Evolutionary conservation across 768 basidiomycete genomes (phyloP).

Genomic region (Imleria badia): DNA sequence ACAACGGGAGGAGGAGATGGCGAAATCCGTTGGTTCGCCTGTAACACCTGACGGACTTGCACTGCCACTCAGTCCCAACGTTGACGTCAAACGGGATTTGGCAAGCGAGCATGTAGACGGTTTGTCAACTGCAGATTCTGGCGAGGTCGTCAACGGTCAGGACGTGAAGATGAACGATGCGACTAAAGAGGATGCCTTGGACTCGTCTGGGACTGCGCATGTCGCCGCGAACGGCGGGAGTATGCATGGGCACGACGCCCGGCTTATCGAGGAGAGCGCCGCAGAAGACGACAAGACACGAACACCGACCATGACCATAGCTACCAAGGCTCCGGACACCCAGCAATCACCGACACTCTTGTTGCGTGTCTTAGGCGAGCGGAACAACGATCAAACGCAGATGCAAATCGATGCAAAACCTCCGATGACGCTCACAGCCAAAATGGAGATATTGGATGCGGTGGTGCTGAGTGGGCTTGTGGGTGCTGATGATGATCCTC

Average conservation of each 20-base stretch:
- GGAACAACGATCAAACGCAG: slow-evolving; percentile 6
- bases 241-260: neutral
- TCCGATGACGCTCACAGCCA: slow-evolving; percentile 18
- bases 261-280: neutral
- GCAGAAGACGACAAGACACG: neutral
- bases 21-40: slow-evolving; percentile 29
- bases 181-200: neutral
- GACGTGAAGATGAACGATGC: slow-evolving; percentile 13
- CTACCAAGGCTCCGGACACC: neutral
- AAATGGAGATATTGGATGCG: slow-evolving; percentile 27
- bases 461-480: slow-evolving; percentile 19
- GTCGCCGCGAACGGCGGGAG: neutral
- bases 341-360: neutral
- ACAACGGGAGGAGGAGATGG: slow-evolving; percentile 46
- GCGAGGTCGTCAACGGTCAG: neutral
- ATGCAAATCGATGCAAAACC: slow-evolving; percentile 4
- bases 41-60: slow-evolving; percentile 9
- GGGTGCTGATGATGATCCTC: slow-evolving; percentile 20
- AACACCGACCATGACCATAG: neutral
- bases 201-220: neutral
- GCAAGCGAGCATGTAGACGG: neutral
- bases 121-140: neutral
- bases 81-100: slow-evolving; percentile 19
- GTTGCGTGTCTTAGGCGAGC: slow-evolving; percentile 1
- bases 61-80: slow-evolving; percentile 20